phyloP scores from a whole-genome alignment of 2,329 filamentous ascomycete genomes.

The Mycosphaerelloides madeirae region DNA sequence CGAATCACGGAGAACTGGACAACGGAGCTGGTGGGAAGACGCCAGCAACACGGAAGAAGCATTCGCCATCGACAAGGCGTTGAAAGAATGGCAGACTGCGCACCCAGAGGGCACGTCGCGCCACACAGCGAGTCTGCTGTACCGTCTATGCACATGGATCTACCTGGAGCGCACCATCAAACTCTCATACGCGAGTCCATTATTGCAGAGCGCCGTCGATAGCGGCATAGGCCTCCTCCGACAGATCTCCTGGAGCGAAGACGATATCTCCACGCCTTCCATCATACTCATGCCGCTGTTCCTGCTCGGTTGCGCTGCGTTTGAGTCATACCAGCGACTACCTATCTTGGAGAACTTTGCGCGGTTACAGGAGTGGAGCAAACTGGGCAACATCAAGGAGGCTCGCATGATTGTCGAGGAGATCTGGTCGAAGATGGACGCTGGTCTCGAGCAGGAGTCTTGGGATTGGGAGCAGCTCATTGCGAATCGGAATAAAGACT shows the following conservation, averaged over 20 bases:
- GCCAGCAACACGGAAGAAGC: constrained; percentile 69
- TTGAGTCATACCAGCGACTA: constrained; percentile 51
- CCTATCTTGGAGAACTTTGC: constrained; percentile 52
- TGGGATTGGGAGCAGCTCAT: constrained; percentile 64
- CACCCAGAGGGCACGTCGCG: constrained; percentile 50
- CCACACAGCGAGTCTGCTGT: constrained; percentile 55
- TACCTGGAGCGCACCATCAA: constrained; percentile 58
- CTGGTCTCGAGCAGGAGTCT: constrained; percentile 47
- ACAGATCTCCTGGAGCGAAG: constrained; percentile 39
- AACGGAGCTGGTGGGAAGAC: constrained; percentile 58
- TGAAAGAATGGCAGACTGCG: constrained; percentile 68
- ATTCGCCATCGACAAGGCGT: constrained; percentile 68
- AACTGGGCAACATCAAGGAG: constrained; percentile 54
- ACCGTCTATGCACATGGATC: constrained; percentile 60
- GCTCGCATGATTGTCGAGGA: constrained; percentile 53
- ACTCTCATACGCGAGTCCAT: constrained; percentile 51
- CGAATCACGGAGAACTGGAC: constrained; percentile 20
- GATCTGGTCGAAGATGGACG: constrained; percentile 59
- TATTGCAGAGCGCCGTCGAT: constrained; percentile 55
- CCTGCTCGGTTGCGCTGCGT: constrained; percentile 58
- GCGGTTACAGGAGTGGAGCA: constrained; percentile 52
- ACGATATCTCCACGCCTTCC: constrained; percentile 48
- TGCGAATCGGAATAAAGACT: constrained; percentile 55
- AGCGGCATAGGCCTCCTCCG: constrained; percentile 55
- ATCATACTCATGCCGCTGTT: constrained; percentile 59